phyloP scores from a whole-genome alignment of 2,329 filamentous ascomycete genomes.

The Knufia petricola region DNA sequence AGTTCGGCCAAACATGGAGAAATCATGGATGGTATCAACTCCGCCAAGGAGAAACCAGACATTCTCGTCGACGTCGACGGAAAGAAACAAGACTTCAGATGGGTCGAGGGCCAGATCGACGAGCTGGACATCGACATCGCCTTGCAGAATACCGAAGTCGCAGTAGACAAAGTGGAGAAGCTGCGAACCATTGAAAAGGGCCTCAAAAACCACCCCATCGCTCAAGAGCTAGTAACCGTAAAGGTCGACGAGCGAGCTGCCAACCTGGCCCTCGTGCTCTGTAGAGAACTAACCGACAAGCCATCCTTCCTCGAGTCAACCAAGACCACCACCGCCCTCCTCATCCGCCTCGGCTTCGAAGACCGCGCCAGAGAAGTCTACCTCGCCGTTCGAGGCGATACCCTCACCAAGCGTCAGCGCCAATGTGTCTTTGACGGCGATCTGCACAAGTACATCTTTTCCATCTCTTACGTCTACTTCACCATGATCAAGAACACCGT shows the following conservation, averaged over 20 bases:
- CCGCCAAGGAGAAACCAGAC: conserved; percentile 55
- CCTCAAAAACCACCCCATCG: conserved; percentile 74
- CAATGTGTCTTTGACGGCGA: conserved; percentile 95
- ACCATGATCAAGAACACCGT: conserved; percentile 90
- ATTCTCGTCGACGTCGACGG: conserved; percentile 93
- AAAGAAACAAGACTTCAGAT: conserved; percentile 89
- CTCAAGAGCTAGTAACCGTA: conserved; percentile 83
- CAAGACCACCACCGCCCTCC: conserved; percentile 71
- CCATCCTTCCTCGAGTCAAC: conserved; percentile 70
- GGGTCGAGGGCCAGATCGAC: conserved; percentile 92
- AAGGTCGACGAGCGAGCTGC: conserved; percentile 80
- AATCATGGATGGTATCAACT: conserved; percentile 66
- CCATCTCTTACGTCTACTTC: conserved; percentile 92
- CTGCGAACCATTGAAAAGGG: conserved; percentile 68
- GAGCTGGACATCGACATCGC: conserved; percentile 94
- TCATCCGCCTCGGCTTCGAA: conserved; percentile 79
- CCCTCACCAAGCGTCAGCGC: conserved; percentile 72
- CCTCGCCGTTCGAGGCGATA: conserved; percentile 64
- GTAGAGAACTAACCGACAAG: conserved; percentile 65
- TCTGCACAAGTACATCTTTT: conserved; percentile 85
- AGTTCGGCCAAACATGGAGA: conserved; percentile 70
- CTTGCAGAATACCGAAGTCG: conserved; percentile 75
- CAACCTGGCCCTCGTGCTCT: conserved; percentile 65
- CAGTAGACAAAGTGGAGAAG: conserved; percentile 75
- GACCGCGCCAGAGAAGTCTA: conserved; percentile 82